phyloP scores from a whole-genome alignment of 1,284 basidiomycete genomes.

The Sphaerobolus stellatus region DNA sequence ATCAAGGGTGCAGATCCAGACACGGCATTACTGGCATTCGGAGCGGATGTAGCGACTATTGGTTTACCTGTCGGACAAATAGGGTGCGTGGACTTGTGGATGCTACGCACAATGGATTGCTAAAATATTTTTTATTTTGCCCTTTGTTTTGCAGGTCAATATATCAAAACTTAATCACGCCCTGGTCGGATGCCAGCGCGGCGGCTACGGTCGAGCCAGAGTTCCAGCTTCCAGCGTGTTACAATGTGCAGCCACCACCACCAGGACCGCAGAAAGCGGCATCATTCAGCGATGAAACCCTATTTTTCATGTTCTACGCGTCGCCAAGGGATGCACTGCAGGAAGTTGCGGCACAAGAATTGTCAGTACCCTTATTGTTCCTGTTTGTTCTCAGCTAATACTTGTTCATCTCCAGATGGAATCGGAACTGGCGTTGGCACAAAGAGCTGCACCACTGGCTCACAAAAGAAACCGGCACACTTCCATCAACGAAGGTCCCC shows the following conservation, averaged over 20 bases:
- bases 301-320: slow-evolving; percentile 99
- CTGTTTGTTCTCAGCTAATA: background rate
- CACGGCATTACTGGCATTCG: slow-evolving; percentile 81
- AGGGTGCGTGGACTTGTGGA: slow-evolving; percentile 57
- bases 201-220: slow-evolving; percentile 86
- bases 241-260: slow-evolving; percentile 90
- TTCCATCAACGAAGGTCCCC: slow-evolving; percentile 83
- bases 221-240: slow-evolving; percentile 90
- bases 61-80: slow-evolving; percentile 86
- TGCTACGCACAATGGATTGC: slow-evolving; percentile 15
- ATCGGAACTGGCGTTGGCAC: slow-evolving; percentile 97
- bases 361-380: slow-evolving; percentile 55
- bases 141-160: slow-evolving; percentile 58
- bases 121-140: slow-evolving; percentile 2
- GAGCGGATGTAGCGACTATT: slow-evolving; percentile 90
- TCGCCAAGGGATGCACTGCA: slow-evolving; percentile 91
- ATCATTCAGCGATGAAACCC: slow-evolving; percentile 93
- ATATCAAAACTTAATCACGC: slow-evolving; percentile 93
- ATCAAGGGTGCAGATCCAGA: slow-evolving; percentile 93
- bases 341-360: slow-evolving; percentile 92
- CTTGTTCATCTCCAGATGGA: slow-evolving; percentile 57
- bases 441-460: slow-evolving; percentile 95
- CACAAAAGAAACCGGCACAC: slow-evolving; percentile 86
- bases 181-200: slow-evolving; percentile 89
- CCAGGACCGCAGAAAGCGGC: slow-evolving; percentile 85